Evolutionary conservation across 1,284 basidiomycete species (phyloP).

Genomic region (Apiotrichum veenhuisii): DNA sequence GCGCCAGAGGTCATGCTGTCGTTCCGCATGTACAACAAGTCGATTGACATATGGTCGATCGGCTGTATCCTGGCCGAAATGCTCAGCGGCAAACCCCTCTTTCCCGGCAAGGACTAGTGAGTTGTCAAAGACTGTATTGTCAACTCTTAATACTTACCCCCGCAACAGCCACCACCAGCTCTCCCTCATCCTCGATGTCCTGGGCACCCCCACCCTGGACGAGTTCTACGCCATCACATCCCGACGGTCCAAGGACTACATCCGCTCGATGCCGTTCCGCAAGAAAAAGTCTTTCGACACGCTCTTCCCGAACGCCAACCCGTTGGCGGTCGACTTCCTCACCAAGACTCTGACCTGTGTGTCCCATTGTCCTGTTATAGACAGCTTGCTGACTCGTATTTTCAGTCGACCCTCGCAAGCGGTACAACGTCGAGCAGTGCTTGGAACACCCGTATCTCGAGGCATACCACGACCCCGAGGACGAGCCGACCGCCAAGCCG

Average conservation of each 20-base stretch:
- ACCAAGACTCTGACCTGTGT: slow-evolving; percentile 74
- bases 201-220: slow-evolving; percentile 87
- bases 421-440: slow-evolving; percentile 85
- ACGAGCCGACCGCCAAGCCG: slow-evolving; percentile 86
- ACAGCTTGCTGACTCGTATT: slow-evolving; percentile 18
- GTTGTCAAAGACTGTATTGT: slow-evolving; percentile 21
- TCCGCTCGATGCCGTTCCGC: slow-evolving; percentile 80
- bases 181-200: slow-evolving; percentile 80
- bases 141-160: no score
- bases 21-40: slow-evolving; percentile 93
- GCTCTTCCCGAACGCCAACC: slow-evolving; percentile 81
- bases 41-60: slow-evolving; percentile 92
- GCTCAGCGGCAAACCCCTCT: slow-evolving; percentile 87
- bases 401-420: slow-evolving; percentile 84
- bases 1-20: slow-evolving; percentile 96
- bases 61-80: slow-evolving; percentile 97
- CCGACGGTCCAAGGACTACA: slow-evolving; percentile 79
- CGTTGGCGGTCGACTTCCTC: slow-evolving; percentile 83
- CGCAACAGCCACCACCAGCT: slow-evolving; percentile 79
- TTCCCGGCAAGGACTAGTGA: slow-evolving; percentile 87
- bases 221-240: slow-evolving; percentile 89
- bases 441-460: slow-evolving; percentile 85
- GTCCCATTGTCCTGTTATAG: slow-evolving; percentile 4
- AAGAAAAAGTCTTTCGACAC: slow-evolving; percentile 72
- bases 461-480: slow-evolving; percentile 82